Evolutionary conservation across 495 filamentous ascomycete species (phyloP).

Genomic region (Sphaerosporella brunnea): DNA sequence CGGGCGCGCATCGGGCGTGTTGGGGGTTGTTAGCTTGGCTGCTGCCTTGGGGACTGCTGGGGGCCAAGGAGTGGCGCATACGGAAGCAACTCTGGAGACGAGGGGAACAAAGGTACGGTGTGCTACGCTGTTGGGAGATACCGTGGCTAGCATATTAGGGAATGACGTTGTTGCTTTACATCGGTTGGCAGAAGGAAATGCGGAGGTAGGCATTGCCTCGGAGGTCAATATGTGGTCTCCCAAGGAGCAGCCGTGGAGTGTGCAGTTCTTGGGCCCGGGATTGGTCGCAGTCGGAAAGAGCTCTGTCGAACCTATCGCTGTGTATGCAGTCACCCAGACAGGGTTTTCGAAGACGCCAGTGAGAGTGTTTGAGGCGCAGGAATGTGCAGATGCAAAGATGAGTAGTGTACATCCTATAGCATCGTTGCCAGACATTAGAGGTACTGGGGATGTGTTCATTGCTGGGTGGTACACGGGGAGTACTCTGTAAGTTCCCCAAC

Average conservation of each 20-base stretch:
- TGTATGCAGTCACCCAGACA: conserved; percentile 8
- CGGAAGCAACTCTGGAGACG: background rate
- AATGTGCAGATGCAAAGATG: conserved; percentile 1
- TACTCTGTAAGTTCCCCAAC: conserved; percentile 30
- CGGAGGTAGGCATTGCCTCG: background rate
- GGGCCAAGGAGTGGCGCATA: background rate
- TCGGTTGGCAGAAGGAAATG: conserved; percentile 11
- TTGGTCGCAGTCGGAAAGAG: conserved; percentile 13
- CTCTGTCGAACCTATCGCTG: conserved; percentile 5
- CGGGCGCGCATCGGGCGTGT: conserved; percentile 32
- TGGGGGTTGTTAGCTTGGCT: conserved; percentile 25
- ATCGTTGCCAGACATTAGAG: conserved; percentile 28
- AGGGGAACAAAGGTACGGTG: background rate
- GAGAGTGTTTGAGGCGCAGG: conserved; percentile 10
- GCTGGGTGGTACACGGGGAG: conserved; percentile 44
- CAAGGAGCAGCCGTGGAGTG: conserved; percentile 15
- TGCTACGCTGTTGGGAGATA: background rate
- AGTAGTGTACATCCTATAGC: conserved; percentile 35
- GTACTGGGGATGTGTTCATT: conserved; percentile 35
- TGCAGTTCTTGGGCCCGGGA: conserved; percentile 11
- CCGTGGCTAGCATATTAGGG: conserved; percentile 33
- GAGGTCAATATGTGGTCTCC: background rate
- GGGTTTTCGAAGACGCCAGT: conserved; percentile 3
- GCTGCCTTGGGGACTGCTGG: conserved; percentile 1
- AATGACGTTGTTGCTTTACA: conserved; percentile 34